Percentiles rank a stretch among this genome's conserved stretches.
phyloP scores from a whole-genome alignment of 2,329 filamentous ascomycete species.

The Microascus cirrosus region DNA sequence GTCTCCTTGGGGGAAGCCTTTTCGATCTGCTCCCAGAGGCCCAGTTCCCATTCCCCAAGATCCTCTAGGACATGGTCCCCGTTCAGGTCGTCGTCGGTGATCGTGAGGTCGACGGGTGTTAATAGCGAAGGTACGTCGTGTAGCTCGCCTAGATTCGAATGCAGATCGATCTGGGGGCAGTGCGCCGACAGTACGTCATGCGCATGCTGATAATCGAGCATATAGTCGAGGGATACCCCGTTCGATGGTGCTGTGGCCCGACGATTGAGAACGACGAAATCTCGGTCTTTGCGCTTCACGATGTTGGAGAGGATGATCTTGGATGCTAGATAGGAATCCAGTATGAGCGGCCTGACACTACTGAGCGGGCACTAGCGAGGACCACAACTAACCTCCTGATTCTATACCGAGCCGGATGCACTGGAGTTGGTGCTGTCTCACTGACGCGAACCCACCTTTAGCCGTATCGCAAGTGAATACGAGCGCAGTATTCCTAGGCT shows the following conservation, averaged over 20 bases:
- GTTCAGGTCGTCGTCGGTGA: conserved; percentile 8
- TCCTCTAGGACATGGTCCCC: conserved; percentile 14
- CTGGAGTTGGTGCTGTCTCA: conserved; percentile 31
- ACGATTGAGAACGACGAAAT: conserved; percentile 16
- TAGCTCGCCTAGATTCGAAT: conserved; percentile 21
- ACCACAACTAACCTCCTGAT: conserved; percentile 25
- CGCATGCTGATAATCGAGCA: conserved; percentile 22
- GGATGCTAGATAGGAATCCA: conserved; percentile 14
- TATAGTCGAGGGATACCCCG: conserved; percentile 18
- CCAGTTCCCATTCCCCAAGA: conserved; percentile 9
- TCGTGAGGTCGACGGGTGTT: conserved; percentile 12
- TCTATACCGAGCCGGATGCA: conserved; percentile 35
- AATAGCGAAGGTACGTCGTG: conserved; percentile 18
- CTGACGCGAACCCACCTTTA: conserved; percentile 28
- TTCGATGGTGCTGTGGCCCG: conserved; percentile 10
- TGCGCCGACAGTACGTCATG: conserved; percentile 13
- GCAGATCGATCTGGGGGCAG: conserved; percentile 24
- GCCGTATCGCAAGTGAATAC: conserved; percentile 30
- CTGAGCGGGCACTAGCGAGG: not conserved
- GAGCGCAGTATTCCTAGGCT: conserved; percentile 25
- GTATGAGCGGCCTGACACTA: conserved; percentile 7
- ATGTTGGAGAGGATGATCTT: conserved; percentile 25
- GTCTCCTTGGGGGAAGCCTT: conserved; percentile 11
- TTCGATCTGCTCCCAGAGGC: conserved; percentile 16
- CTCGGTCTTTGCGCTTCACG: conserved; percentile 16